phyloP scores from a whole-genome alignment of 1,284 basidiomycete species.

The Ceratobasidium sp. region DNA sequence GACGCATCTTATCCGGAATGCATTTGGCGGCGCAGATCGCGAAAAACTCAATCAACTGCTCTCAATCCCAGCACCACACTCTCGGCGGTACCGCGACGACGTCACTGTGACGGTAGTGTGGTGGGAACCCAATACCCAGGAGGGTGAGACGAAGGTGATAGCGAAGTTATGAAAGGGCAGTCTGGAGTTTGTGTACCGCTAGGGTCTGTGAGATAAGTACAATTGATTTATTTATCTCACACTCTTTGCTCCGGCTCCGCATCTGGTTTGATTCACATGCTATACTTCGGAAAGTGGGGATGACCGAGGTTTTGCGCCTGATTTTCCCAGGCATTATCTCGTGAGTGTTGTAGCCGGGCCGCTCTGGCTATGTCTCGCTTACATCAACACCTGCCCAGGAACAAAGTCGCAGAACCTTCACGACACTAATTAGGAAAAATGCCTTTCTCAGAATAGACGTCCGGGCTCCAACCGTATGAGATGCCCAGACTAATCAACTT shows the following conservation, averaged over 20 bases:
- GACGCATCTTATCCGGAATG: slow-evolving; percentile 93
- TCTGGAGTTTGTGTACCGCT: background rate
- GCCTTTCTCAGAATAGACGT: background rate
- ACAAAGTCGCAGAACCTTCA: background rate
- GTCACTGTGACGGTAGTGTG: slow-evolving; percentile 86
- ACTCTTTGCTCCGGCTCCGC: background rate
- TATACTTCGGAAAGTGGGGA: slow-evolving; percentile 7
- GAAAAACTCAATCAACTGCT: slow-evolving; percentile 73
- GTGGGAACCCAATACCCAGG: slow-evolving; percentile 39
- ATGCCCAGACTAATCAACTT: background rate
- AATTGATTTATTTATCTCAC: slow-evolving; percentile 5
- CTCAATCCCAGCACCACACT: slow-evolving; percentile 86
- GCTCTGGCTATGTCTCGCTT: background rate
- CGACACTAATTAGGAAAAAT: background rate
- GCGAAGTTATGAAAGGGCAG: slow-evolving; percentile 56
- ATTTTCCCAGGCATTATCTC: background rate
- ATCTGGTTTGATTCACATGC: slow-evolving; percentile 23
- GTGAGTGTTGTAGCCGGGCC: background rate
- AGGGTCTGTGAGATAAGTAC: slow-evolving; percentile 18
- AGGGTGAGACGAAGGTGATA: slow-evolving; percentile 49
- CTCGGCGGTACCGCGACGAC: slow-evolving; percentile 86
- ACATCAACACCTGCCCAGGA: background rate
- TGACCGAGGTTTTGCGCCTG: slow-evolving; percentile 12
- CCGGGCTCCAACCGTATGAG: background rate
- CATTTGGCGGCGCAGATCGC: slow-evolving; percentile 87